Conservation (phyloP, 257 asterid genomes). For the Gentiana macrophylla region DNA sequence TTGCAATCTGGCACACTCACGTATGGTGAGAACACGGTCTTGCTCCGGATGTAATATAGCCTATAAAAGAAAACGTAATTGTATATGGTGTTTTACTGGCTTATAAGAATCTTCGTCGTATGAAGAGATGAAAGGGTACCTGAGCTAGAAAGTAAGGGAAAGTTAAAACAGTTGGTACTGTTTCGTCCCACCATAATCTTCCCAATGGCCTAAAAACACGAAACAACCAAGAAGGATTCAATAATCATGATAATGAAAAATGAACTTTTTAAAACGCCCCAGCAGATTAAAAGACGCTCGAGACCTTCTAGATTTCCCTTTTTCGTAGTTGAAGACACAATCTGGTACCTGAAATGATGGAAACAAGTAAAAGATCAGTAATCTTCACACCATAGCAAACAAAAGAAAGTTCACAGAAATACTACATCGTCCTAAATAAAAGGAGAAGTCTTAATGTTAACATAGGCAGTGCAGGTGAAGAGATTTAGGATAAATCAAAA, state of each 20-base stretch:
- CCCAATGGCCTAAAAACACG: constrained; percentile 41
- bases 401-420: too few relatives aligned
- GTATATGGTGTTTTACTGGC: neutral
- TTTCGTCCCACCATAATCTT: constrained; percentile 95
- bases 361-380: neutral
- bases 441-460: too few relatives aligned
- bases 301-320: constrained; percentile 58
- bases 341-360: constrained; percentile 35
- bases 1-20: constrained; percentile 79
- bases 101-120: neutral
- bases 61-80: constrained; percentile 10
- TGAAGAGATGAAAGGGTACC: constrained; percentile 9
- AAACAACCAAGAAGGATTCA: neutral
- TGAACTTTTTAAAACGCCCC: neutral
- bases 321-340: constrained; percentile 32
- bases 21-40: constrained; percentile 60
- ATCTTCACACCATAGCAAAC: neutral
- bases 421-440: too few relatives aligned
- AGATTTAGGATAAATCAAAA: too few relatives aligned
- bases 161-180: constrained; percentile 65
- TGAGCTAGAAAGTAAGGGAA: constrained; percentile 38
- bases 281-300: neutral
- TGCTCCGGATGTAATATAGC: constrained; percentile 79
- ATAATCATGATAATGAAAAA: neutral
- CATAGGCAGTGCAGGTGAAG: too few relatives aligned